A percentile compares a stretch with the other conserved stretches of the same genome.
These are phyloP conservation scores for Marasmius tenuissimus DNA, from an alignment of 1,284 basidiomycete species.

Conservation along the genomic window DNA sequence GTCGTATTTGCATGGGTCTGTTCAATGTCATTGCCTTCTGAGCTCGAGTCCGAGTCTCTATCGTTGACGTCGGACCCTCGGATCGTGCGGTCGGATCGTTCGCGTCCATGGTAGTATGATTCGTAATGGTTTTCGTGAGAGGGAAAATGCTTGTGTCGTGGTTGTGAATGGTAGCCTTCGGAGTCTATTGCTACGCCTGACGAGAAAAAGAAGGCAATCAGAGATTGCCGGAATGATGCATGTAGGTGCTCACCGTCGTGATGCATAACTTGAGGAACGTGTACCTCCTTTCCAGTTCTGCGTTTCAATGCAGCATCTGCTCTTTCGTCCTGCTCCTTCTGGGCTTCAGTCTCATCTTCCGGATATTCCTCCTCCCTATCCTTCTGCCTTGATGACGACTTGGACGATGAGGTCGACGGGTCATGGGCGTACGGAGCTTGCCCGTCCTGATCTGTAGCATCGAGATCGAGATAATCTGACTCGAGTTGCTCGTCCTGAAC, in stretches of 20 bases:
- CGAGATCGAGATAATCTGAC: slow-evolving; percentile 67
- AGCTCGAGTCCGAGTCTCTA: slow-evolving; percentile 1
- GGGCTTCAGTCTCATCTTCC: slow-evolving; percentile 24
- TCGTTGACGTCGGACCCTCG: slow-evolving; percentile 26
- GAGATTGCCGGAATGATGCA: slow-evolving; percentile 21
- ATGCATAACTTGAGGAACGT: slow-evolving; percentile 69
- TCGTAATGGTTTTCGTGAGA: neutral
- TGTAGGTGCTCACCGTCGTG: slow-evolving; percentile 53
- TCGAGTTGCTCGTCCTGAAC: slow-evolving; percentile 35
- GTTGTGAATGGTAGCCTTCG: slow-evolving; percentile 60
- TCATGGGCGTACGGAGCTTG: slow-evolving; percentile 4
- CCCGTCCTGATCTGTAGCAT: slow-evolving; percentile 31
- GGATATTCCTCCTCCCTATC: slow-evolving; percentile 15
- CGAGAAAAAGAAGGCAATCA: slow-evolving; percentile 3
- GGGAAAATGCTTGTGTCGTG: neutral
- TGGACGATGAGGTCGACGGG: slow-evolving; percentile 31
- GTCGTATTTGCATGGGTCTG: neutral
- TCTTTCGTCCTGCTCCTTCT: slow-evolving; percentile 39
- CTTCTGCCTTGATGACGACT: slow-evolving; percentile 23
- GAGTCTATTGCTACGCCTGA: slow-evolving; percentile 65
- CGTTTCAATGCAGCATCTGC: slow-evolving; percentile 55
- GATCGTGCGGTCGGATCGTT: slow-evolving; percentile 38
- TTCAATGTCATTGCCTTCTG: neutral
- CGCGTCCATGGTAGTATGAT: slow-evolving; percentile 29
- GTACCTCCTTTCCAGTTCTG: slow-evolving; percentile 40